A percentile compares a stretch with the other conserved stretches of the same genome.
Conservation (phyloP, 1,139 yeast species). For the Scheffersomyces stambukii region DNA sequence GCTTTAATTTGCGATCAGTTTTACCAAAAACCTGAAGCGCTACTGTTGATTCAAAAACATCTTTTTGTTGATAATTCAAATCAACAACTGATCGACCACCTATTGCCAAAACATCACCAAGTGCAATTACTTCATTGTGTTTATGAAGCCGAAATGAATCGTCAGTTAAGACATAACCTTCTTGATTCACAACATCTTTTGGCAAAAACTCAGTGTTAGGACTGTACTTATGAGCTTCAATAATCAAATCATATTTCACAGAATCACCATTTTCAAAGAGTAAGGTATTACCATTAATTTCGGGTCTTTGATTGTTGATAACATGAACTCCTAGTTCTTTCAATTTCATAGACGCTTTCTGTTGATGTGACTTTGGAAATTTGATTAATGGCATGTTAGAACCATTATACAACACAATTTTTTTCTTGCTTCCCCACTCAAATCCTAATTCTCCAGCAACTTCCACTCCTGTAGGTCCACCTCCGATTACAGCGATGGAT, state of each 20-base stretch:
- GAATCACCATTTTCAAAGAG: slow-evolving; percentile 14
- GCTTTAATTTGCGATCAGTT: slow-evolving; percentile 9
- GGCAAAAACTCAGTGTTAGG: slow-evolving; percentile 26
- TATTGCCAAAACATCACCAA: slow-evolving; percentile 29
- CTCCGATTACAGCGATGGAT: slow-evolving; percentile 33
- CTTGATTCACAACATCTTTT: slow-evolving; percentile 12
- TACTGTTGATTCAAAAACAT: slow-evolving; percentile 14
- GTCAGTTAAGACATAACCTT: slow-evolving; percentile 24
- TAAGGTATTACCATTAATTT: slow-evolving; percentile 3
- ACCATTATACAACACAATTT: slow-evolving; percentile 27
- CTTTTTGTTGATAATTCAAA: slow-evolving; percentile 20
- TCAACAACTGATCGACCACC: slow-evolving; percentile 22
- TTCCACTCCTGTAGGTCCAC: slow-evolving; percentile 42
- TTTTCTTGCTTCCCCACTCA: slow-evolving; percentile 13
- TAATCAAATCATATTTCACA: slow-evolving; percentile 22
- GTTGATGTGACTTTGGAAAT: slow-evolving; percentile 12
- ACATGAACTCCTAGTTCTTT: slow-evolving; percentile 21
- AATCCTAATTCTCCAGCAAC: slow-evolving; percentile 31
- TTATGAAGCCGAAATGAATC: slow-evolving; percentile 19
- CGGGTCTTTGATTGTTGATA: slow-evolving; percentile 16
- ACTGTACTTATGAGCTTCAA: slow-evolving; percentile 17
- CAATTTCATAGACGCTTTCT: slow-evolving; percentile 18
- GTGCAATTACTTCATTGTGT: slow-evolving; percentile 22
- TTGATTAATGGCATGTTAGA: slow-evolving; percentile 18
- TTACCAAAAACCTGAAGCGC: slow-evolving; percentile 15